A percentile compares a stretch with the other conserved stretches of the same genome.
These are phyloP conservation scores for Aspergillus persii DNA, from an alignment of 2,329 filamentous ascomycete genomes.

Conservation along the genomic window DNA sequence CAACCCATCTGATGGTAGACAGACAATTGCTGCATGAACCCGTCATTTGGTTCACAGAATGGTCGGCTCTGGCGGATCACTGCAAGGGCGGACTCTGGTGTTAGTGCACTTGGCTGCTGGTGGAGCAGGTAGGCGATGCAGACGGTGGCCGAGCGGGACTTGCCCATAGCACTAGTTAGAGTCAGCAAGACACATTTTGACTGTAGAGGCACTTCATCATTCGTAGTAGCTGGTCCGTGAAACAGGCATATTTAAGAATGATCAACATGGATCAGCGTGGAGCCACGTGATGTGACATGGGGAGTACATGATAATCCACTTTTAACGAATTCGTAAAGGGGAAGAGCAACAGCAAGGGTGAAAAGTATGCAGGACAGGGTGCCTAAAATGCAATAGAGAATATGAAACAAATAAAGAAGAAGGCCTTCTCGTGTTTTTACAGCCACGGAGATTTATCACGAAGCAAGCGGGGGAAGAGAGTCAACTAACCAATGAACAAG, in stretches of 20 bases:
- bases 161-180: conserved; percentile 78
- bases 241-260: neutral
- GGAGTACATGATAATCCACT: neutral
- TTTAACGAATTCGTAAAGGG: neutral
- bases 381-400: neutral
- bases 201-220: neutral
- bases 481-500: conserved; percentile 68
- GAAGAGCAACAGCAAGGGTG: neutral
- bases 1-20: conserved; percentile 87
- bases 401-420: neutral
- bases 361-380: neutral
- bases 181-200: conserved; percentile 3
- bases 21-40: conserved; percentile 85
- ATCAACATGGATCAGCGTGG: neutral
- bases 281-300: neutral
- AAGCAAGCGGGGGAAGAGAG: conserved; percentile 5
- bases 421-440: too few relatives aligned
- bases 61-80: conserved; percentile 69
- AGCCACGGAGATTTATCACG: neutral
- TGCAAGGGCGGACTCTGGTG: conserved; percentile 63
- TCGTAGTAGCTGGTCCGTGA: neutral
- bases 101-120: conserved; percentile 55
- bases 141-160: conserved; percentile 84
- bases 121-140: conserved; percentile 81
- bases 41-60: conserved; percentile 82